Base-by-base conservation (phyloP, 306 rosid genomes). In the Benincasa hispida region DNA sequence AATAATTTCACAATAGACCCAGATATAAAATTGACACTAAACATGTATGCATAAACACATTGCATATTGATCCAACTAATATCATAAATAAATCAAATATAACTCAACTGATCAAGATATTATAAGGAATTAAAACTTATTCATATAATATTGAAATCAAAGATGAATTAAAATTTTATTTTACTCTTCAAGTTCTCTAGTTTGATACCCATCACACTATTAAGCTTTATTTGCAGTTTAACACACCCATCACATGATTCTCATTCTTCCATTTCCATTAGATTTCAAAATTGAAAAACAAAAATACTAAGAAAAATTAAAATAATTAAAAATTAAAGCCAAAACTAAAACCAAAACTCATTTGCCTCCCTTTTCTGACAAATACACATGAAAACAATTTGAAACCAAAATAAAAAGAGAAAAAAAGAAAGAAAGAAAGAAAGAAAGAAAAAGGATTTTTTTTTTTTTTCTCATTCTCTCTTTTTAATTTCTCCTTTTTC, bases 321-420 rank as follows among this genome's bases (percentile, higher is more conserved):
- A 66, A 17, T 17, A 62, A 62, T 62, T 15, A 61, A 30, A 2
- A 48, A 30, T 2, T 6, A 30, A 60, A 60, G 6, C 1, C 3
- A 61, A 62, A 32, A 34, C 70, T 9, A 65, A 67, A 67, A 39
- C 51, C 34, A 67, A 42, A 67, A 42, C 75, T 34, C 75, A 24
- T 69, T 42, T 42, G 75, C 56, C 75, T 69, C 56, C 75, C 75
- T 11, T 6, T 69, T 42, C 75, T 42, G 55, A 41, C 55, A 69
- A 69, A 66, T 66, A 35, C 75, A 69, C 75, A 42, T 69, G 53
- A 56, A 42, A 69, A 42, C 37, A 69, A 41, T 69, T 42, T 69
- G 6, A 42, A 69, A 50, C n/a, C 55, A 50, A 50, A 50, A n/a
- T n/a, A n/a, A 68, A 2, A 0, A 5, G 22, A 68, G 0, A 4